phyloP scores from a whole-genome alignment of 1,284 basidiomycete genomes.

The Meira nashicola region DNA sequence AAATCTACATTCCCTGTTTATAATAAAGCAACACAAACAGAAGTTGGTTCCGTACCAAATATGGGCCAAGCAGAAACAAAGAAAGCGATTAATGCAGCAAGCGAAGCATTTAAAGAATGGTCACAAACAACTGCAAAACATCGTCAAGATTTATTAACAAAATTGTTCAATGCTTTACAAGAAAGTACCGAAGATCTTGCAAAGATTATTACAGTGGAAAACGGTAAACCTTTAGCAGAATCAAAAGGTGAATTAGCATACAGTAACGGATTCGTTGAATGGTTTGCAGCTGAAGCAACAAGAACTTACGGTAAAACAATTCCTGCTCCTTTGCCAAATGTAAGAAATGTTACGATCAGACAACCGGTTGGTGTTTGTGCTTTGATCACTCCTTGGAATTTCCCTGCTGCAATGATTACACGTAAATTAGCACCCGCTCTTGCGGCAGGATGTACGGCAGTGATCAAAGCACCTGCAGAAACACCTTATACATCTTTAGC shows the following conservation, averaged over 20 bases:
- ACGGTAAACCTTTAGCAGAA: constrained; percentile 47
- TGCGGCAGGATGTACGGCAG: constrained; percentile 86
- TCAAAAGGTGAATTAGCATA: constrained; percentile 49
- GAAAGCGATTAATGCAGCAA: constrained; percentile 43
- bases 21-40: constrained; percentile 50
- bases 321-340: constrained; percentile 67
- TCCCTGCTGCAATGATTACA: constrained; percentile 61
- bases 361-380: constrained; percentile 74
- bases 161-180: constrained; percentile 39
- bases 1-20: constrained; percentile 40
- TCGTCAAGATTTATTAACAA: constrained; percentile 44
- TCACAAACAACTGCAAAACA: constrained; percentile 43
- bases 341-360: constrained; percentile 85
- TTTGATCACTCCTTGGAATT: constrained; percentile 54
- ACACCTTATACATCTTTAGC: constrained; percentile 92
- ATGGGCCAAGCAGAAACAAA: constrained; percentile 37
- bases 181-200: constrained; percentile 46
- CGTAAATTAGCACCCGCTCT: constrained; percentile 83
- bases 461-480: constrained; percentile 92
- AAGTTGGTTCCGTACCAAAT: constrained; percentile 44
- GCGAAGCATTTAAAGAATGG: constrained; percentile 41
- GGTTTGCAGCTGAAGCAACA: constrained; percentile 43
- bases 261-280: constrained; percentile 49
- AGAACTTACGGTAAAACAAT: constrained; percentile 66
- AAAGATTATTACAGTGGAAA: constrained; percentile 50